These are phyloP conservation scores for Zasmidium angulare DNA, from an alignment of 2,329 filamentous ascomycete species.

Conservation along the genomic window DNA sequence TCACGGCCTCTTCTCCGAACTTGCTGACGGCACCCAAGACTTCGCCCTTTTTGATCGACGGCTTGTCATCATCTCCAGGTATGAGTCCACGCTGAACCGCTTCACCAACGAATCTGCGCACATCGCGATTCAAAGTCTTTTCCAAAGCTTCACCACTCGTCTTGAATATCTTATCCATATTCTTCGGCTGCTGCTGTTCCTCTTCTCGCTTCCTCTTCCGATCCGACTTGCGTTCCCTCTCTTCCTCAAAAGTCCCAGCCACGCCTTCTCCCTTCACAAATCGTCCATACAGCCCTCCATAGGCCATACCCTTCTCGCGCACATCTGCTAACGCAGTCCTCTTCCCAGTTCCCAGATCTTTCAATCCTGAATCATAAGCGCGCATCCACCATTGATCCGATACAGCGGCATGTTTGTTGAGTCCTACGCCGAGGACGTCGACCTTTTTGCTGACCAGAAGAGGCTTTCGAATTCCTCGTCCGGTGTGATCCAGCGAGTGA, in stretches of 20 bases:
- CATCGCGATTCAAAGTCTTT: not conserved
- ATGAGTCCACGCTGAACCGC: slow-evolving; percentile 9
- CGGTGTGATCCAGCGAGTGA: slow-evolving; percentile 78
- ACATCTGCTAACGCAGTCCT: slow-evolving; percentile 54
- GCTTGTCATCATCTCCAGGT: slow-evolving; percentile 2
- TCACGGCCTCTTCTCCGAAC: slow-evolving; percentile 11
- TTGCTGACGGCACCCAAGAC: slow-evolving; percentile 1
- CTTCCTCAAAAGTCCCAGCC: slow-evolving; percentile 62
- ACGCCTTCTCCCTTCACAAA: slow-evolving; percentile 83
- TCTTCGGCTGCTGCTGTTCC: not conserved
- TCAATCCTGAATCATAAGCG: slow-evolving; percentile 87
- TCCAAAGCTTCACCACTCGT: not conserved
- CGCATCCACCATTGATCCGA: slow-evolving; percentile 96
- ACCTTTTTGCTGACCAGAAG: slow-evolving; percentile 80
- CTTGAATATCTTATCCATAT: not conserved
- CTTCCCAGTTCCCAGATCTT: slow-evolving; percentile 67
- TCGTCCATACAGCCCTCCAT: slow-evolving; percentile 70
- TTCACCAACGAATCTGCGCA: slow-evolving; percentile 7
- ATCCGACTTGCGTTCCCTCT: slow-evolving; percentile 11
- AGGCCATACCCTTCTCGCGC: slow-evolving; percentile 47
- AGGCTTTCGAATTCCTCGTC: slow-evolving; percentile 78
- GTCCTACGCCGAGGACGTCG: slow-evolving; percentile 77
- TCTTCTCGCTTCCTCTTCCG: slow-evolving; percentile 13
- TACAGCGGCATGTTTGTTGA: slow-evolving; percentile 63
- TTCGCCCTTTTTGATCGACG: slow-evolving; percentile 14